A percentile compares a stretch with the other conserved stretches of the same genome.
phyloP scores from a whole-genome alignment of 1,284 basidiomycete genomes.

The Cutaneotrichosporon cavernicola region DNA sequence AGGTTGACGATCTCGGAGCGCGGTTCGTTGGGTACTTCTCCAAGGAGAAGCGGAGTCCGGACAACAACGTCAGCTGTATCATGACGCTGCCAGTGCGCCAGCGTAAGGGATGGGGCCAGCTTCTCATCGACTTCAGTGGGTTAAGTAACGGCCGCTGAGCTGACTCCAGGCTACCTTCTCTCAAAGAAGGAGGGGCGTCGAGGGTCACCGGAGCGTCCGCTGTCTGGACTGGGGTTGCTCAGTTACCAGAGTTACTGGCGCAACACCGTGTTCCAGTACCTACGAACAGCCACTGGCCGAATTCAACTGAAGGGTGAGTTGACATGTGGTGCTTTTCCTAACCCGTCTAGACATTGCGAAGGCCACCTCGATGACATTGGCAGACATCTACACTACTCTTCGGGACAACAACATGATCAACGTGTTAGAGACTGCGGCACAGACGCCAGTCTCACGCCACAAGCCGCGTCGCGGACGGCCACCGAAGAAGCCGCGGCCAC shows the following conservation, averaged over 20 bases:
- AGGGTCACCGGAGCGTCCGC: conserved; percentile 89
- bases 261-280: conserved; percentile 79
- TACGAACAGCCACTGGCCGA: conserved; percentile 60
- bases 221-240: conserved; percentile 82
- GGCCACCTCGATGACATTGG: conserved; percentile 85
- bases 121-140: conserved; percentile 95
- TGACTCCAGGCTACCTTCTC: conserved; percentile 76
- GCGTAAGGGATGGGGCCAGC: conserved; percentile 89
- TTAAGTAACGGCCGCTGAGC: conserved; percentile 23
- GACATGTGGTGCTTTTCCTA: conserved; percentile 12
- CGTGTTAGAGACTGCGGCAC: conserved; percentile 8
- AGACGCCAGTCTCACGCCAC: conserved; percentile 8
- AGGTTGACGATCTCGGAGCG: conserved; percentile 82
- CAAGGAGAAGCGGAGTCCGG: conserved; percentile 95
- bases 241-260: conserved; percentile 97
- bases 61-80: conserved; percentile 98
- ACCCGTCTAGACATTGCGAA: conserved; percentile 69
- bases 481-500: conserved; percentile 14
- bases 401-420: conserved; percentile 73
- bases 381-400: conserved; percentile 82
- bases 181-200: conserved; percentile 88
- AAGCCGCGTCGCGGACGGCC: conserved; percentile 19
- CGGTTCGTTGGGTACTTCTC: conserved; percentile 98
- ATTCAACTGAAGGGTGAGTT: conserved; percentile 71
- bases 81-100: conserved; percentile 98